Conservation (phyloP, 495 filamentous ascomycete genomes). For the Trichocladium antarcticum region DNA sequence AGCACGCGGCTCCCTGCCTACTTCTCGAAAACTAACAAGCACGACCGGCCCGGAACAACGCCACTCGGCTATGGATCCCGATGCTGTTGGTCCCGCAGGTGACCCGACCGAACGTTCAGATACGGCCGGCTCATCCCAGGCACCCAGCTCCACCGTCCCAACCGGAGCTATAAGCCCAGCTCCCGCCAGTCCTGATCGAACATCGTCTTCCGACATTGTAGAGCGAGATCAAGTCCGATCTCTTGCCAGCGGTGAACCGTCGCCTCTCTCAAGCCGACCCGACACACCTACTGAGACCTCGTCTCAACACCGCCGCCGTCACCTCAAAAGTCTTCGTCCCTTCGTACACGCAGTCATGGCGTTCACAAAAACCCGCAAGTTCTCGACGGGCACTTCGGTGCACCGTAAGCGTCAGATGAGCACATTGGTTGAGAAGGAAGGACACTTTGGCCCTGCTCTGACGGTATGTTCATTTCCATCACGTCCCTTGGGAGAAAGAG, state of each 20-base stretch:
- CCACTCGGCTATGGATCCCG: neutral
- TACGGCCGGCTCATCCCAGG: slow-evolving; percentile 1
- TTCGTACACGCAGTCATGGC: slow-evolving; percentile 27
- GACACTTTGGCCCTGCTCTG: slow-evolving; percentile 33
- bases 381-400: slow-evolving; percentile 33
- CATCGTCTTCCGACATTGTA: neutral
- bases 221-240: slow-evolving; percentile 1
- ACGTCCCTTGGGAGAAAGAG: neutral
- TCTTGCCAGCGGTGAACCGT: slow-evolving; percentile 3
- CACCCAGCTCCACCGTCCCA: neutral
- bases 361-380: slow-evolving; percentile 30
- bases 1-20: slow-evolving; percentile 2
- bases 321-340: slow-evolving; percentile 13
- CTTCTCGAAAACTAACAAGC: neutral
- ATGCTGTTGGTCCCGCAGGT: neutral
- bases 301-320: neutral
- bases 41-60: slow-evolving; percentile 1
- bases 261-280: slow-evolving; percentile 3
- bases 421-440: slow-evolving; percentile 35
- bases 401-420: slow-evolving; percentile 38
- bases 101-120: neutral
- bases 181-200: neutral
- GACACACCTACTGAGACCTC: neutral
- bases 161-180: neutral
- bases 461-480: slow-evolving; percentile 26